Percentiles rank a stretch among this genome's conserved stretches.
These are phyloP conservation scores for Clausena lansium DNA, from an alignment of 345 rosid species.

Conservation along the genomic window DNA sequence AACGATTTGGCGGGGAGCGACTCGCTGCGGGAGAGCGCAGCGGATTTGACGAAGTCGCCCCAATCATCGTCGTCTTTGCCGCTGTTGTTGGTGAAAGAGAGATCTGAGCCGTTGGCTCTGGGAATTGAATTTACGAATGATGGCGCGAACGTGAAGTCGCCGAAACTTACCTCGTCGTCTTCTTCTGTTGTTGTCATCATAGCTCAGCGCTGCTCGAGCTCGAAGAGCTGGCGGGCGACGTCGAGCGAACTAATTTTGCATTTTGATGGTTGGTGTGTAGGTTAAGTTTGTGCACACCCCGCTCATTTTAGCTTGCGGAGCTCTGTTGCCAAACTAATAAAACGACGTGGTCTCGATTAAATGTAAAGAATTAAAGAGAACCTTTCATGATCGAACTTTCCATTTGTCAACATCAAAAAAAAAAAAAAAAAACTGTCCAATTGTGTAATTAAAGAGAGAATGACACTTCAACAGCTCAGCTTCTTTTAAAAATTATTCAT, in stretches of 20 bases:
- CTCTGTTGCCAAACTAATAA: rapidly evolving
- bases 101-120: constrained; percentile 37
- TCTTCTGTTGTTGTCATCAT: constrained; percentile 41
- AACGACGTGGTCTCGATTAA: neutral
- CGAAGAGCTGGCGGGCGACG: neutral
- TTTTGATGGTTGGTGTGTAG: constrained; percentile 17
- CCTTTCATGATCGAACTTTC: too few relatives aligned
- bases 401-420: too few relatives aligned
- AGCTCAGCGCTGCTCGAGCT: neutral
- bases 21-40: constrained; percentile 18
- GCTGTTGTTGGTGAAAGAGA: constrained; percentile 19
- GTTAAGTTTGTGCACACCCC: constrained; percentile 7
- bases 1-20: constrained; percentile 22
- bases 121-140: constrained; percentile 7
- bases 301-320: neutral
- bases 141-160: constrained; percentile 45
- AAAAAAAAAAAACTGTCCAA: too few relatives aligned
- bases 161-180: constrained; percentile 50
- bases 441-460: too few relatives aligned
- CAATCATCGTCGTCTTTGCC: constrained; percentile 82
- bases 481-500: too few relatives aligned
- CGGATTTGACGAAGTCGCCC: constrained; percentile 68
- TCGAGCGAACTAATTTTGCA: neutral
- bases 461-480: too few relatives aligned
- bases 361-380: too few relatives aligned